Conservation (phyloP, 2,329 filamentous ascomycete species). For the Aspergillus fischeri region DNA sequence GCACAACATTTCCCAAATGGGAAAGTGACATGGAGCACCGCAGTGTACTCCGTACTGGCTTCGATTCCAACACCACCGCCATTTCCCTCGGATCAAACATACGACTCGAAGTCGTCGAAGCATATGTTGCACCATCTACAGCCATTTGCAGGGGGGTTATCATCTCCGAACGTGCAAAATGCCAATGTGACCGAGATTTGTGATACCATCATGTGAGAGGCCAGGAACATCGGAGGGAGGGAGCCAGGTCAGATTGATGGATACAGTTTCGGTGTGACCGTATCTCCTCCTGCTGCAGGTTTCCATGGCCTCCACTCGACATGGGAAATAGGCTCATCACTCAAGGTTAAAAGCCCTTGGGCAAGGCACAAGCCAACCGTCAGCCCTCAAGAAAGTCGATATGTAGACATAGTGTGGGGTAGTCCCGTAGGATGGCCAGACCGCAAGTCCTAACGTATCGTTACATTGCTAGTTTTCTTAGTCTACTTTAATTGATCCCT, state of each 20-base stretch:
- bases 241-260: not conserved
- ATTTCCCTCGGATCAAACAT: not conserved
- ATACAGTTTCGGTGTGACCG: not conserved
- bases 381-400: not conserved
- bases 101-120: not conserved
- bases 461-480: not conserved
- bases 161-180: not conserved
- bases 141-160: no score
- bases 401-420: not conserved
- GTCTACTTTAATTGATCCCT: not conserved
- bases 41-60: not conserved
- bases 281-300: not conserved
- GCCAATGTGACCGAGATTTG: conserved; percentile 10
- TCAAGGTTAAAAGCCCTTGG: not conserved
- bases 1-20: not conserved
- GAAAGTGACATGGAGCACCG: not conserved
- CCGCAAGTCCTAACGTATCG: not conserved
- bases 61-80: not conserved
- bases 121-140: not conserved
- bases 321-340: not conserved
- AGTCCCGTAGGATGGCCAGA: not conserved
- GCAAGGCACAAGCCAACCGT: not conserved
- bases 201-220: conserved; percentile 19
- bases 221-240: not conserved
- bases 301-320: not conserved